A percentile compares a stretch with the other conserved stretches of the same genome.
Evolutionary conservation across 2,329 filamentous ascomycete species (phyloP).

Genomic region (Pseudogymnoascus sp.): DNA sequence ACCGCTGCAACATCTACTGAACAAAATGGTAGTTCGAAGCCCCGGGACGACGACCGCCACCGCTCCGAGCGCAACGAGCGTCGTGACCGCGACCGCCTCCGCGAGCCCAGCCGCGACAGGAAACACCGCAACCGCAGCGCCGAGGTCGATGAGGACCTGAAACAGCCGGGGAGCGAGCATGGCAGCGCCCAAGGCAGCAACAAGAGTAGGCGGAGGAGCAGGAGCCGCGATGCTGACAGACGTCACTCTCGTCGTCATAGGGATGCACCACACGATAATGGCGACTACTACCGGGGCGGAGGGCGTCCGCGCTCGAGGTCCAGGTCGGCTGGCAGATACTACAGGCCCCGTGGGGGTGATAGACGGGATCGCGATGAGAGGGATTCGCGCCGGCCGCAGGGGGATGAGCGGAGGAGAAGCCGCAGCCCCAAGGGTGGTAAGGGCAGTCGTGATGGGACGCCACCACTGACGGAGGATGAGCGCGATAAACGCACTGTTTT

Average conservation of each 20-base stretch:
- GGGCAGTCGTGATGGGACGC: constrained; percentile 45
- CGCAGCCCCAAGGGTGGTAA: constrained; percentile 33
- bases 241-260: constrained; percentile 67
- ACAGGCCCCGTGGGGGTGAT: constrained; percentile 41
- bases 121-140: constrained; percentile 48
- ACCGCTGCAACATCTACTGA: constrained; percentile 54
- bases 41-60: constrained; percentile 49
- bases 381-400: constrained; percentile 37
- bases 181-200: constrained; percentile 62
- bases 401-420: constrained; percentile 32
- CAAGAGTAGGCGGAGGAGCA: constrained; percentile 73
- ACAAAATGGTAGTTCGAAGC: constrained; percentile 30
- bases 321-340: constrained; percentile 59
- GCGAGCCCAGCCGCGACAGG: constrained; percentile 46
- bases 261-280: constrained; percentile 47
- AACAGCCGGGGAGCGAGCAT: constrained; percentile 64
- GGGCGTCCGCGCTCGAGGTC: constrained; percentile 62
- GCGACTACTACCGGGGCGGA: constrained; percentile 64
- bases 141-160: constrained; percentile 48
- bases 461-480: constrained; percentile 86
- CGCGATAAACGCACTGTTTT: constrained; percentile 95
- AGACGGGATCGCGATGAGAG: constrained; percentile 40
- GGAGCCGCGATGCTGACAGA: constrained; percentile 68
- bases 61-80: constrained; percentile 46
- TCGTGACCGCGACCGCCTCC: constrained; percentile 48